phyloP scores from a whole-genome alignment of 2,329 filamentous ascomycete genomes.

The Cordyceps cicadae region DNA sequence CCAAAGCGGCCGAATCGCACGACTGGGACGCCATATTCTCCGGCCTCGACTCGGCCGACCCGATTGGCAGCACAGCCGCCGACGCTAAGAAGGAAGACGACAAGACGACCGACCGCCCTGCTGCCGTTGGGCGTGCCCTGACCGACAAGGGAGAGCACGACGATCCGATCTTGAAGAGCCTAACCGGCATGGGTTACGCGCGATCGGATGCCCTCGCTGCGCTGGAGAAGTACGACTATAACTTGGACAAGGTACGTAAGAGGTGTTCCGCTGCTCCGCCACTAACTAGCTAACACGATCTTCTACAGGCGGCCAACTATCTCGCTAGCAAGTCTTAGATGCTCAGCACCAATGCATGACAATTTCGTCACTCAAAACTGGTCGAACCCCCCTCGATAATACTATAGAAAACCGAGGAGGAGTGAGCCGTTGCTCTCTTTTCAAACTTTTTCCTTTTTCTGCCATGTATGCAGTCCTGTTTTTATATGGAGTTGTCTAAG shows the following conservation, averaged over 20 bases:
- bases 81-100: conserved; percentile 8
- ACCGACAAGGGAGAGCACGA: conserved; percentile 73
- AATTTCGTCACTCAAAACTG: not conserved
- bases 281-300: not conserved
- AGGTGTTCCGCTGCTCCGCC: conserved; percentile 18
- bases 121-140: conserved; percentile 53
- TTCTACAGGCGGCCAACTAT: conserved; percentile 42
- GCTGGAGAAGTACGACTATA: conserved; percentile 92
- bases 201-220: conserved; percentile 66
- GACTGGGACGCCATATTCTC: conserved; percentile 97
- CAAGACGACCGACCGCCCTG: conserved; percentile 18
- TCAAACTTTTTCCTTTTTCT: not conserved
- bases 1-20: conserved; percentile 45
- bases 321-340: conserved; percentile 45
- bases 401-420: not conserved
- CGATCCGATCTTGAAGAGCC: conserved; percentile 80
- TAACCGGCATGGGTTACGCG: conserved; percentile 84
- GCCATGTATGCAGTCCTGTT: not conserved
- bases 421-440: not conserved
- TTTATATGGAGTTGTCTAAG: conserved; percentile 2
- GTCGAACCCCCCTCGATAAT: not conserved
- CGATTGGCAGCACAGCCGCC: conserved; percentile 23
- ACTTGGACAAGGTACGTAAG: conserved; percentile 70
- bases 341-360: not conserved
- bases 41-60: conserved; percentile 54